Conservation (phyloP, 1,284 basidiomycete species). For the Xanthoconium separans region DNA sequence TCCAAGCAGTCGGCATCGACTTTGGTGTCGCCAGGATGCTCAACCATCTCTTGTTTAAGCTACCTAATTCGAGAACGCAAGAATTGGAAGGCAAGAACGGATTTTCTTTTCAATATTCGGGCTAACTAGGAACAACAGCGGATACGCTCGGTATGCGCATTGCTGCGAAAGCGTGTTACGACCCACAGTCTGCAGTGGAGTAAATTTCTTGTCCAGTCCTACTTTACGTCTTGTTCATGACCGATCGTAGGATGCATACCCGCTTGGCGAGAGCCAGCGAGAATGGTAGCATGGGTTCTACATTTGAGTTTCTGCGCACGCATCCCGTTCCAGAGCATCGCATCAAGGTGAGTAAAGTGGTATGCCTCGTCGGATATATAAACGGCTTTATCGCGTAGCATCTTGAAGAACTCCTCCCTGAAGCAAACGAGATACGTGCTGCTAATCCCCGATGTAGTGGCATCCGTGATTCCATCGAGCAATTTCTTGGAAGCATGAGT, state of each 20-base stretch:
- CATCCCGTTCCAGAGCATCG: constrained; percentile 74
- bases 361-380: neutral
- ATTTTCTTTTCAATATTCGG: neutral
- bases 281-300: constrained; percentile 27
- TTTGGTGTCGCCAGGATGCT: constrained; percentile 43
- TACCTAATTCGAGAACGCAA: constrained; percentile 83
- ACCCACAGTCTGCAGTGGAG: constrained; percentile 75
- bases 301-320: constrained; percentile 61
- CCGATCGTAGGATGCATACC: constrained; percentile 57
- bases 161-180: constrained; percentile 78
- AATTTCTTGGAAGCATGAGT: constrained; percentile 18
- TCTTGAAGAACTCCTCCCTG: constrained; percentile 54
- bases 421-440: constrained; percentile 53
- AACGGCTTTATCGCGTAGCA: constrained; percentile 36
- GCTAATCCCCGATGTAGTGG: constrained; percentile 46
- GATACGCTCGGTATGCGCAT: constrained; percentile 76
- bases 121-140: constrained; percentile 41
- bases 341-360: constrained; percentile 52
- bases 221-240: constrained; percentile 2
- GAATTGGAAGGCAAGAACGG: constrained; percentile 73
- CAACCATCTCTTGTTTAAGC: constrained; percentile 60
- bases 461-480: constrained; percentile 28
- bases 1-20: constrained; percentile 59
- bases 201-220: constrained; percentile 34
- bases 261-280: constrained; percentile 58